Base-by-base conservation (phyloP, 768 basidiomycete species). In the Rhodotorula toruloides region DNA sequence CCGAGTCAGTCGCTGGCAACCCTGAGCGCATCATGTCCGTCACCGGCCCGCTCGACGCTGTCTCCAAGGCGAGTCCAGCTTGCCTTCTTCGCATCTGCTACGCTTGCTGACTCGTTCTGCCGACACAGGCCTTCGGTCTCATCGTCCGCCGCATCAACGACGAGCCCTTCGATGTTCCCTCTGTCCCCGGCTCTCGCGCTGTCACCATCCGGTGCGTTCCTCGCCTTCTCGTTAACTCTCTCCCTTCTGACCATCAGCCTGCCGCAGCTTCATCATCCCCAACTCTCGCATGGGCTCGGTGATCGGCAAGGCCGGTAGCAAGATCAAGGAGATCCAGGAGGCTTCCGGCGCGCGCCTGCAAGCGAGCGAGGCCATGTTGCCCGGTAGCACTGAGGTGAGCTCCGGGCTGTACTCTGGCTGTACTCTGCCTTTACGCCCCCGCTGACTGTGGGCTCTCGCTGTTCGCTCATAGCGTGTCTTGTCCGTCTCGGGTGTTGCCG, bases 301-400 rank as follows among this genome's bases (percentile, higher is more conserved):
- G 66, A 99, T 99, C 75, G 96, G 96, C 62, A 98, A 96, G 78
- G 89, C 88, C 69, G 96, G 96, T 39, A 87, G 87, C 43, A 99
- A 99, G 79, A 99, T 99, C 78, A 97, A 97, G 81, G 96, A 99
- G 80, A 99, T 99, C 71, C 96, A 99, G 77, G 96, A 99, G 75
- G 96, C 96, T 34, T 91, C 89, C 70, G 96, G 96, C 42, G 96
- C 96, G 22, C 82, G 92, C 68, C 80, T 99, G 72, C 98, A 98
- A 76, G 96, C 96, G 29, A 91, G 89, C 75, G 96, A 98, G 79
- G 89, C 91, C 58, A 96, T 98, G 93, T 83, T 99, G 37, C 94
- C 96, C 3, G 96, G 96, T 22, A 96, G 91, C n/a, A 98, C 94
- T 29, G 96, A 99, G 87, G 93, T 94, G 76, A 74, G 82, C n/a